Percentiles rank a stretch among this genome's conserved stretches.
Evolutionary conservation across 2,329 filamentous ascomycete genomes (phyloP).

Genomic region (Alternaria arbusti): DNA sequence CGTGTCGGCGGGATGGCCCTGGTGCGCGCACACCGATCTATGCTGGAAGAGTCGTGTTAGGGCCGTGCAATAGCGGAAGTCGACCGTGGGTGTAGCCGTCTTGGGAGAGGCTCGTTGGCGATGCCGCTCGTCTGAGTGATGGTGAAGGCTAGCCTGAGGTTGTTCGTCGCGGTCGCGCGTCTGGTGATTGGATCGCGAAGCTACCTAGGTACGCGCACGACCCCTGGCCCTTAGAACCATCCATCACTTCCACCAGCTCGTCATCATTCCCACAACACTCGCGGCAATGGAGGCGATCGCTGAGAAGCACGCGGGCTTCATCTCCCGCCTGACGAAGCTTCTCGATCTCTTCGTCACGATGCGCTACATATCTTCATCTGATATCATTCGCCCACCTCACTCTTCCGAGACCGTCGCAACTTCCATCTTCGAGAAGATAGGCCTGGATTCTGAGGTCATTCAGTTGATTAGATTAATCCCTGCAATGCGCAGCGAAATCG

Average conservation of each 20-base stretch:
- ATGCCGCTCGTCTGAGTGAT: not conserved
- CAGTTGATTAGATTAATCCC: fast-evolving
- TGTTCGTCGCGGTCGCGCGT: slow-evolving; percentile 20
- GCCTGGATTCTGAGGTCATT: not conserved
- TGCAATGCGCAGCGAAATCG: not conserved
- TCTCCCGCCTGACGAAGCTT: not conserved
- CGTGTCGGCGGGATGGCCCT: not conserved
- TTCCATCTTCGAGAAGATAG: not conserved
- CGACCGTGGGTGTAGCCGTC: not conserved
- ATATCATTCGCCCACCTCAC: not conserved
- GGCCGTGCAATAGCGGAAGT: not conserved
- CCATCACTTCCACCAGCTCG: not conserved
- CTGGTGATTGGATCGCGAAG: slow-evolving; percentile 24
- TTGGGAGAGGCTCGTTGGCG: not conserved
- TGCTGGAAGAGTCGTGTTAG: not conserved
- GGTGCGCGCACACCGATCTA: not conserved
- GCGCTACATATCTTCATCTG: not conserved
- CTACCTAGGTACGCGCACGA: not conserved
- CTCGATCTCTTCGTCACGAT: not conserved
- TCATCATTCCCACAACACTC: not conserved
- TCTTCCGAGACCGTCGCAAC: not conserved
- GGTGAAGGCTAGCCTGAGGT: slow-evolving; percentile 7
- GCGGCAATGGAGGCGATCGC: not conserved
- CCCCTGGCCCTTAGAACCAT: not conserved
- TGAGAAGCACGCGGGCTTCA: not conserved